Base-by-base conservation (phyloP, 352 stramenopile species). In the Phytophthora tubulina region DNA sequence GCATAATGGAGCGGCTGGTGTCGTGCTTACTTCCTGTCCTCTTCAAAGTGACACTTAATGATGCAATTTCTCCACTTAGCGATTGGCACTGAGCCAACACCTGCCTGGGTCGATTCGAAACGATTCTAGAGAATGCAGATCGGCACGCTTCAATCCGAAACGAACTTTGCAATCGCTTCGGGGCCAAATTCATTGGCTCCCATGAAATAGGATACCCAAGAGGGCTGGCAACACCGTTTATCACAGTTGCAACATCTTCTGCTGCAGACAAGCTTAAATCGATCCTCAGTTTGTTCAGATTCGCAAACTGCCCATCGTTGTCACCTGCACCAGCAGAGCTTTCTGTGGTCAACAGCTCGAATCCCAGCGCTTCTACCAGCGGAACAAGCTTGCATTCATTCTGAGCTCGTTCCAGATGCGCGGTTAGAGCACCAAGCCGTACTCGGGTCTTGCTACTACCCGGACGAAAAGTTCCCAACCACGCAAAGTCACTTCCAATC, bases 101-200 rank as follows among this genome's bases (percentile, higher is more conserved):
- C n/a, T 76, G 50, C 2, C 54, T 59, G 27, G 55, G 68, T 32
- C 48, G 61, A 55, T 62, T 70, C 17, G 58, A 60, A 44, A 82
- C 41, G 42, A 48, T 70, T 7, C 59, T 67, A 1, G 70, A 81
- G 30, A 69, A 67, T 10, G 41, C 31, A 46, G 56, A 36, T 8
- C 53, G 48, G 41, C 68, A 80, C 33, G 72, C 44, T 57, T 90
- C 78, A 55, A 82, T 69, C 14, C 67, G 63, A 61, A 88, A 84
- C 30, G 46, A 46, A 15, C 17, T 50, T 41, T 48, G 52, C 15
- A 52, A 32, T 45, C 11, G 42, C 6, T 51, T 60, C 33, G 60
- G n/a, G 14, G 10, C 30, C 31, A 61, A 41, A 21, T 30, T 17
- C 21, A 41, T 64, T 60, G 41, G 17, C 13, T 58, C n/a, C 66